A percentile compares a stretch with the other conserved stretches of the same genome.
Conservation (phyloP, 169 alveolate species). For the Condylostoma magnum region DNA sequence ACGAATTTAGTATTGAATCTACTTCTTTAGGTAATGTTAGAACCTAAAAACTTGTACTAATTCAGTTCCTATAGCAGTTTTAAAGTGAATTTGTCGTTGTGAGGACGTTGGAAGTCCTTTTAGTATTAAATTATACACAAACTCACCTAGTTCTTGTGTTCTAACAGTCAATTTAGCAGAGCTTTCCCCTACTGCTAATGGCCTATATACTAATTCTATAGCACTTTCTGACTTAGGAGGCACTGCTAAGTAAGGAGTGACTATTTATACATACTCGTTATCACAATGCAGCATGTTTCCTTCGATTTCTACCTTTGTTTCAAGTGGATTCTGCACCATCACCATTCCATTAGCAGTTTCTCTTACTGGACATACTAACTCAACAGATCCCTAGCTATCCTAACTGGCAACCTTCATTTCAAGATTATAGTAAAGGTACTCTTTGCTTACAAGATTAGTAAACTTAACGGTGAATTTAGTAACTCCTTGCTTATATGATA, state of each 20-base stretch:
- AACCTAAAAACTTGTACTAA: constrained; percentile 76
- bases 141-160: constrained; percentile 76
- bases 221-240: constrained; percentile 83
- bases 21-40: constrained; percentile 76
- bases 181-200: constrained; percentile 71
- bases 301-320: constrained; percentile 58
- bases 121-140: constrained; percentile 50
- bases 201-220: constrained; percentile 80
- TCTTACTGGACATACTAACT: constrained; percentile 73
- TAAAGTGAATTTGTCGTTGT: constrained; percentile 64
- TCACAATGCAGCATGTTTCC: constrained; percentile 56
- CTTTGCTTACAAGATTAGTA: constrained; percentile 72
- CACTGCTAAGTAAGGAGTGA: constrained; percentile 67
- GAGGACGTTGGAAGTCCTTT: constrained; percentile 78
- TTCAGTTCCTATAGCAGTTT: constrained; percentile 83
- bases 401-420: constrained; percentile 69
- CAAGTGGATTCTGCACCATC: constrained; percentile 84
- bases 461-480: constrained; percentile 72
- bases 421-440: constrained; percentile 65
- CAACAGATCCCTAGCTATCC: constrained; percentile 60
- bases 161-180: constrained; percentile 63
- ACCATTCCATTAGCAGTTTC: constrained; percentile 74
- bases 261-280: constrained; percentile 66
- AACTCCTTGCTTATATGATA: constrained; percentile 63
- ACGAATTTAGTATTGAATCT: constrained; percentile 42